Percentiles rank a stretch among this genome's conserved stretches.
These are phyloP conservation scores for Mallotus nudiflorus DNA, from an alignment of 345 rosid genomes.

Conservation along the genomic window DNA sequence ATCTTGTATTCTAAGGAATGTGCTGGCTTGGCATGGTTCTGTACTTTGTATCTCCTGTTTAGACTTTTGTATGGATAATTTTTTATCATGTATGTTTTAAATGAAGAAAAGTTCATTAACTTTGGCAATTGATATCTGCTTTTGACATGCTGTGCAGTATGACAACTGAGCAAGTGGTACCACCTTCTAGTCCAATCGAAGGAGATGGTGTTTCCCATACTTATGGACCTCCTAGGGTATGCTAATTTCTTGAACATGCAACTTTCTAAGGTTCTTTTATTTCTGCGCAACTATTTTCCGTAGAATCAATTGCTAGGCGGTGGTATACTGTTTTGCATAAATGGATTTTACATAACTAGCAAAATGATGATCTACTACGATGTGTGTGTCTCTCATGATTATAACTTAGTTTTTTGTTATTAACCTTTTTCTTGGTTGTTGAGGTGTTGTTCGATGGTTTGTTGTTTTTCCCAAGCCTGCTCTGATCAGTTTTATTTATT, in stretches of 20 bases:
- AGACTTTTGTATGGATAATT: neutral
- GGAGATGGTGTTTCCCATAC: constrained; percentile 67
- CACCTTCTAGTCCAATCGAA: constrained; percentile 93
- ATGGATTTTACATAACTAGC: neutral
- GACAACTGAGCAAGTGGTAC: constrained; percentile 79
- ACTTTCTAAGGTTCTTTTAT: neutral
- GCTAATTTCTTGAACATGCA: constrained; percentile 19
- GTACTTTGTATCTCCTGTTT: neutral
- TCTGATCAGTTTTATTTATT: too few species aligned
- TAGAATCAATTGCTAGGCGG: constrained; percentile 1
- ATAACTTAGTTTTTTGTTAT: too few species aligned
- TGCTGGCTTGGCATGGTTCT: neutral
- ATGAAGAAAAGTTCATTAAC: neutral
- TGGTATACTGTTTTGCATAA: neutral
- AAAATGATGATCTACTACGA: neutral
- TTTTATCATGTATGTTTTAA: neutral
- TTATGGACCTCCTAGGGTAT: constrained; percentile 63
- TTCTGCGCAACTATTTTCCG: neutral
- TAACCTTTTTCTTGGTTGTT: too few species aligned
- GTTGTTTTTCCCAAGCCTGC: too few species aligned
- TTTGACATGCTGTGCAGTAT: constrained; percentile 61
- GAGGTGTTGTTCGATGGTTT: too few species aligned
- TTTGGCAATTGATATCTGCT: constrained; percentile 7
- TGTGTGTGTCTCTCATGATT: too few species aligned
- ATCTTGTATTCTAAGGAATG: neutral